Conservation (phyloP, 2,329 filamentous ascomycete genomes). For the Basipetospora chlamydospora region DNA sequence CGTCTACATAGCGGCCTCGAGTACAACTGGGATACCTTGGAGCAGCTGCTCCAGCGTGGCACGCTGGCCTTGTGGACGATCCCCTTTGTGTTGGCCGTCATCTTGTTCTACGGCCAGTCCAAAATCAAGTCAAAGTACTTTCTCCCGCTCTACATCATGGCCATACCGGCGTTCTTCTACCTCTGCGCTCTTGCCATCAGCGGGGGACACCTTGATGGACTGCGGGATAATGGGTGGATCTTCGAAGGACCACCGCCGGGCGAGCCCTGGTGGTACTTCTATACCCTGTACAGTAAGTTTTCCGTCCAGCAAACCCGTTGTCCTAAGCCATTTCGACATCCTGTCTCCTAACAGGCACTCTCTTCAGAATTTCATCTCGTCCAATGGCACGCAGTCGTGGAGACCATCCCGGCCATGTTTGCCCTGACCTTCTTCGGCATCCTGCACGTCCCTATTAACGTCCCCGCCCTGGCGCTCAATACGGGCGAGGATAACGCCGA, state of each 20-base stretch:
- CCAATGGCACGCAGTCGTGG: constrained; percentile 68
- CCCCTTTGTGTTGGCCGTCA: constrained; percentile 60
- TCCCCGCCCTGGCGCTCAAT: constrained; percentile 80
- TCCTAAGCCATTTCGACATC: too few species aligned
- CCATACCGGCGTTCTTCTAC: constrained; percentile 65
- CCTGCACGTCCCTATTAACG: constrained; percentile 94
- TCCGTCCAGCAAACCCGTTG: too few species aligned
- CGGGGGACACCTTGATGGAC: constrained; percentile 46
- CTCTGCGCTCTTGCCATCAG: constrained; percentile 58
- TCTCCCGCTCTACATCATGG: constrained; percentile 72
- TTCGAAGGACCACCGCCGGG: constrained; percentile 73
- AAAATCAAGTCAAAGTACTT: constrained; percentile 72
- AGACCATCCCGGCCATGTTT: constrained; percentile 86
- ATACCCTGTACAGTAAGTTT: constrained; percentile 74
- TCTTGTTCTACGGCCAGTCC: constrained; percentile 63
- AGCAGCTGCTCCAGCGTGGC: constrained; percentile 56
- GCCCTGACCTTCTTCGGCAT: constrained; percentile 95
- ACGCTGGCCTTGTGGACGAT: constrained; percentile 73
- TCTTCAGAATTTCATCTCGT: constrained; percentile 76
- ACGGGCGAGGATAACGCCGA: constrained; percentile 86
- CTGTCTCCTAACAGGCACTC: too few species aligned
- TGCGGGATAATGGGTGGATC: constrained; percentile 74
- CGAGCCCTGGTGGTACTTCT: constrained; percentile 96
- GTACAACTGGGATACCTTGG: constrained; percentile 63
- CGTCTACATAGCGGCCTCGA: constrained; percentile 73